Conservation (phyloP, 768 basidiomycete genomes). For the Collybia mongolica region DNA sequence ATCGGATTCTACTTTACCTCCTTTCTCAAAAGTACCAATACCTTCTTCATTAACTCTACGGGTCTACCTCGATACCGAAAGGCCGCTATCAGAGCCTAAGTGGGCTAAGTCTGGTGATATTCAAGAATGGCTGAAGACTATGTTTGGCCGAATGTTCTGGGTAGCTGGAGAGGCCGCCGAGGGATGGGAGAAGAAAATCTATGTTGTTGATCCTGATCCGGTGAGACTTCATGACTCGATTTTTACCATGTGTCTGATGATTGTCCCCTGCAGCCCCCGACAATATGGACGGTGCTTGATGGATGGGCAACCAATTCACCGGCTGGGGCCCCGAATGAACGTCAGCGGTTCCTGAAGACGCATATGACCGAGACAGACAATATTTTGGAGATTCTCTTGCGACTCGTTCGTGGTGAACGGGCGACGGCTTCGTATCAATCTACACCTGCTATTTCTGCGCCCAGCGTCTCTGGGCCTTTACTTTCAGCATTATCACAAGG, state of each 20-base stretch:
- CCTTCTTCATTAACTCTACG: slow-evolving; percentile 63
- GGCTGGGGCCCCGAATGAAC: slow-evolving; percentile 70
- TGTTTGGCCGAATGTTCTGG: slow-evolving; percentile 89
- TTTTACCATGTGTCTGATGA: not conserved
- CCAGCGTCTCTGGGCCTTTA: slow-evolving; percentile 66
- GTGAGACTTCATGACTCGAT: slow-evolving; percentile 45
- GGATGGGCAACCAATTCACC: slow-evolving; percentile 87
- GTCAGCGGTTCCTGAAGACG: slow-evolving; percentile 85
- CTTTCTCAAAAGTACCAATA: slow-evolving; percentile 55
- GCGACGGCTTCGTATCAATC: slow-evolving; percentile 70
- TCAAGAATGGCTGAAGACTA: slow-evolving; percentile 89
- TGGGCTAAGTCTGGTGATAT: slow-evolving; percentile 96
- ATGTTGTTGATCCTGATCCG: slow-evolving; percentile 91
- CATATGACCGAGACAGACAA: slow-evolving; percentile 87
- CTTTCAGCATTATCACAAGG: slow-evolving; percentile 69
- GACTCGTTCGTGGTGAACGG: slow-evolving; percentile 88
- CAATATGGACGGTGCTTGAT: slow-evolving; percentile 87
- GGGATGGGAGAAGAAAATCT: slow-evolving; percentile 94
- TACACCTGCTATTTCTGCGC: slow-evolving; percentile 58
- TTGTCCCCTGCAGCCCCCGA: slow-evolving; percentile 67
- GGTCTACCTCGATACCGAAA: slow-evolving; percentile 81
- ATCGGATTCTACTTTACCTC: slow-evolving; percentile 67
- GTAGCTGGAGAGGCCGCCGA: slow-evolving; percentile 80
- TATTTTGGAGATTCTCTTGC: slow-evolving; percentile 88
- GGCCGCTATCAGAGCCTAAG: slow-evolving; percentile 91